Evolutionary conservation across 176 grass and related monocot genomes (phyloP), one percentile per base, ranked within the genome.

Genomic region (Puya raimondii): DNA sequence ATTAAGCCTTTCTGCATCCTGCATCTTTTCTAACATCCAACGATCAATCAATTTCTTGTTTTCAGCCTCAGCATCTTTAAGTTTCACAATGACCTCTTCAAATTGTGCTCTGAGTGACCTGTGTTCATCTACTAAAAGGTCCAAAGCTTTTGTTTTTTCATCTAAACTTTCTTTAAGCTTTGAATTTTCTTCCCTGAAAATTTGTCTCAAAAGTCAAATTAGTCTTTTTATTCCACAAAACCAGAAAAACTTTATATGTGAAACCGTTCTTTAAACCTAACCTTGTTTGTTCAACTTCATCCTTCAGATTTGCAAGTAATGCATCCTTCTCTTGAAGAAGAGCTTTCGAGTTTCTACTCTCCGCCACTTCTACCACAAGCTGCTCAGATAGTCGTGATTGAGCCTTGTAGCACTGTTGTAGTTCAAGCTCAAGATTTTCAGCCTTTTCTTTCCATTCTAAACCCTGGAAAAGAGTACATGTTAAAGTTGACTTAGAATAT

Each of bases 11-110:
- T 99, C 94, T 71, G 94, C 94, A 57, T 87, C 90, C 71, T 91
- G 85, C 94, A 99, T 99, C 80, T 99, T 99, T 64, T 92, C 94
- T 48, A 91, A 77, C 94, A 93, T 93, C 89, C 90, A 93, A 66
- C 87, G 77, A 81, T 99, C 85, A 22, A 93, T 88, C 72, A 99
- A 69, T 52, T 65, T 85, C 49, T 72, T 90, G 72, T 88, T 99
- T 42, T 93, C 94, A 67, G 79, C 23, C 70, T 88, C 84, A 2
- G 90, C 82, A 72, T 66, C 68, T 79, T 81, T 92, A 17, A 90
- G 74, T 77, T 99, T 93, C n/a, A 64, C 15, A 67, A 90, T 47
- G 64, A 69, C 80, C 48, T 82, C 80, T 67, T 99, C 84, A 59
- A 86, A 83, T 73, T 93, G 89, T 10, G 78, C 80, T 83, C 80